Percentiles rank a stretch among this genome's conserved stretches.
Evolutionary conservation across 1,139 yeast species (phyloP).

Genomic region (Geotrichum aggregatum): DNA sequence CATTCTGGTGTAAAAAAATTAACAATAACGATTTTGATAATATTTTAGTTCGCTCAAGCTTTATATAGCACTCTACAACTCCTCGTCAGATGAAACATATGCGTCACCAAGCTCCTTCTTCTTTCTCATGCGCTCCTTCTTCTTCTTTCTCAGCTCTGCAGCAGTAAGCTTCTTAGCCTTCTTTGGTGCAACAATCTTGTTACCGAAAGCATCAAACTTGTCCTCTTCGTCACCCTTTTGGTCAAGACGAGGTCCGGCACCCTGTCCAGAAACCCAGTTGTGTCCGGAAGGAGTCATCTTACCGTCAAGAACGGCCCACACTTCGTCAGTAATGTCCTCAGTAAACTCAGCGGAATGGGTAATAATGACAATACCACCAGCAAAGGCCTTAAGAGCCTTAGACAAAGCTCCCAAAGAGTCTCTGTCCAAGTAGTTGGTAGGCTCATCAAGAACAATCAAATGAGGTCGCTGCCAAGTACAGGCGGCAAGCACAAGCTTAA

Average conservation of each 20-base stretch:
- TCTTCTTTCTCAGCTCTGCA: conserved; percentile 99
- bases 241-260: conserved; percentile 96
- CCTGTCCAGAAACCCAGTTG: conserved; percentile 99
- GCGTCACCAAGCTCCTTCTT: conserved; percentile 99
- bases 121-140: conserved; percentile 99
- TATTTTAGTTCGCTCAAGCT: neutral
- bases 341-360: conserved; percentile 99
- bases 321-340: conserved; percentile 98
- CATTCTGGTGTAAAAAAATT: too few species aligned
- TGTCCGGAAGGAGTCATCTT: conserved; percentile 99
- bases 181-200: conserved; percentile 94
- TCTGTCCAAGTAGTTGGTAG: conserved; percentile 95
- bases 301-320: conserved; percentile 99
- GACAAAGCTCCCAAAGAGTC: conserved; percentile 99
- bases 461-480: conserved; percentile 99
- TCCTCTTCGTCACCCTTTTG: conserved; percentile 96
- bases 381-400: conserved; percentile 96
- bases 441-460: conserved; percentile 95
- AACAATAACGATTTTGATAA: neutral
- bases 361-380: conserved; percentile 99
- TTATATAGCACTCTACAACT: conserved; percentile 40
- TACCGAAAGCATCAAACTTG: conserved; percentile 99
- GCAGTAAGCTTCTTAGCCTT: conserved; percentile 97
- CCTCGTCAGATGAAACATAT: conserved; percentile 94
- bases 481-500: conserved; percentile 98